Evolutionary conservation across 768 basidiomycete genomes (phyloP).

Genomic region (Hygrocybe coccinea): DNA sequence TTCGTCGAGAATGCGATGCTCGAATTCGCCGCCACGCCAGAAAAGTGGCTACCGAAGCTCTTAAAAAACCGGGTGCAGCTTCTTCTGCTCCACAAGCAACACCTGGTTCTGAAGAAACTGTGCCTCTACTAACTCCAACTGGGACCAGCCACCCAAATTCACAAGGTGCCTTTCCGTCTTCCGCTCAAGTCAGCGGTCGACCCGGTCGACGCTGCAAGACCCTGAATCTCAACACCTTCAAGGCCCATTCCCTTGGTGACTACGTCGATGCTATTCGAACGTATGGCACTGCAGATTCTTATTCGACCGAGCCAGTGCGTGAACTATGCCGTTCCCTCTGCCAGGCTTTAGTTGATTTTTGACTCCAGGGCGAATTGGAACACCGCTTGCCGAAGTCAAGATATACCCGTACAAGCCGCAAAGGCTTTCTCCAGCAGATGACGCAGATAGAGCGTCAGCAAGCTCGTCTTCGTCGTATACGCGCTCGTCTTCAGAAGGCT

Average conservation of each 20-base stretch:
- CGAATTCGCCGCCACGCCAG: conserved; percentile 10
- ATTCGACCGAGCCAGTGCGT: conserved; percentile 7
- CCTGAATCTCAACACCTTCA: conserved; percentile 8
- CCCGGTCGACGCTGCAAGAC: conserved; percentile 10
- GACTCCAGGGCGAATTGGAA: conserved; percentile 31
- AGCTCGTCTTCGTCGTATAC: conserved; percentile 10
- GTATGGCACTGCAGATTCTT: conserved; percentile 9
- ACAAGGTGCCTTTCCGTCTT: neutral
- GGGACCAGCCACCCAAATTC: too few species aligned
- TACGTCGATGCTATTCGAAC: conserved; percentile 1
- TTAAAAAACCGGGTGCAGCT: neutral
- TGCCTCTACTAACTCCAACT: too few species aligned
- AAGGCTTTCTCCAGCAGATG: conserved; percentile 20
- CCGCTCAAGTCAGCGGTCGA: conserved; percentile 13
- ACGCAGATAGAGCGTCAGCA: conserved; percentile 10
- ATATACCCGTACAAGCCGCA: conserved; percentile 28
- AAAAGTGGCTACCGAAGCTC: conserved; percentile 2
- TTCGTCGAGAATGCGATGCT: conserved; percentile 17
- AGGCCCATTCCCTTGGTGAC: conserved; percentile 9
- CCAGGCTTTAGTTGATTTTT: neutral
- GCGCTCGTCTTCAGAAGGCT: neutral
- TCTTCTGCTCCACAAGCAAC: neutral
- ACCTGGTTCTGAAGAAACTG: too few species aligned
- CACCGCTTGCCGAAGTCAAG: conserved; percentile 28
- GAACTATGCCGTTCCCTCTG: neutral